Base-by-base conservation (phyloP, 345 rosid species). In the Jatropha curcas region DNA sequence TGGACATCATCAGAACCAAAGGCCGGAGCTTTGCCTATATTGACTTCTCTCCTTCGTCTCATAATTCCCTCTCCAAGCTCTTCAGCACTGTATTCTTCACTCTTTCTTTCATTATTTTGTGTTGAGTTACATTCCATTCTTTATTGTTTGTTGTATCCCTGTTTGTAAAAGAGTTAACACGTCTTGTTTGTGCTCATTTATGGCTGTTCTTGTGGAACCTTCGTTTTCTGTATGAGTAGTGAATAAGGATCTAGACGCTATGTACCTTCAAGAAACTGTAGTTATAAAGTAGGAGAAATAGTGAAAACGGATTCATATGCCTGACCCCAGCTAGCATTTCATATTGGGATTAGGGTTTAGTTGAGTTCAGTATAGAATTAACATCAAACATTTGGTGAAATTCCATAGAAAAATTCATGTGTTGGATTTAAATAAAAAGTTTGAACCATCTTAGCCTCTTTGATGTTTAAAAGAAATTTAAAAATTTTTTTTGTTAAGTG, bases 21-120 rank as follows among this genome's bases (percentile, higher is more conserved):
- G 90, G 96, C 71, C 98, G 98, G 60, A 82, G 97, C 81, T 88
- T 95, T n/a, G 99, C 93, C 35, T 91, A 89, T 69, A 75, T 91
- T 59, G 88, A 92, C 60, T 88, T 95, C 85, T 65, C 78, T 60
- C 94, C 97, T 0, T 79, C 88, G 16, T 82, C 91, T 4, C 53
- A 48, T 9, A 87, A 85, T 0, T 85, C 98, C 59, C 92, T 95
- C 72, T 59, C 87, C 55, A 95, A 86, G 90, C 90, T 92, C 79
- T 87, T 94, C 80, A 85, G 85, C 80, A 92, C 85, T 55, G 98
- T 94, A 71, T 24, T 0, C 2, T 25, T 57, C 48, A 59, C 8
- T 45, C n/a, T 33, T 45, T 52, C 1, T 53, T 11, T 7, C 31
- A n/a, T n/a, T n/a, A n/a, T n/a, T n/a, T 20, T 0, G 5, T 1